Evolutionary conservation across 2,329 filamentous ascomycete genomes (phyloP), one percentile per base, ranked within the genome.

Genomic region (Exophiala lecanii-corni): DNA sequence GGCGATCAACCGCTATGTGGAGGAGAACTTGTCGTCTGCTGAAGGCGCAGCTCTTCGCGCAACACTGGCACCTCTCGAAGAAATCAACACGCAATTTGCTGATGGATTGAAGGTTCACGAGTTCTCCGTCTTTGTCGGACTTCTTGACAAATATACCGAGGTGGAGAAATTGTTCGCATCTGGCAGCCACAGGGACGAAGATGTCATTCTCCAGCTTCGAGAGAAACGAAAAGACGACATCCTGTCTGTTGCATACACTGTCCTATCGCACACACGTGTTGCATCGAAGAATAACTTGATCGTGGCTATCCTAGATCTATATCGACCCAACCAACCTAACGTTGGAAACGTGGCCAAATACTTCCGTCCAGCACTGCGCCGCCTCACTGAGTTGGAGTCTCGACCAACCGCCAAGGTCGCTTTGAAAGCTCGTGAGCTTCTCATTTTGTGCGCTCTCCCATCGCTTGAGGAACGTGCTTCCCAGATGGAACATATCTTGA

Each of bases 401-500:
- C 86, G 70, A 70, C 81, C 72, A 61, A 92, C 91, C 9, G 87
- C 91, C 54, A 98, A 97, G 81, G 91, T 98, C 31, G 88, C 91
- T 0, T 78, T 98, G 55, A 98, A 98, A 76, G 91, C 92, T 34
- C 86, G 92, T 62, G 92, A 98, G 71, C 84, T 97, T 39, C 82
- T 98, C 59, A 98, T 98, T 53, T 92, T 97, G 69, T 96, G 89
- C 63, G 89, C 92, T 41, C 78, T 98, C 63, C 92, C 92, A 13
- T 98, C 92, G 2, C 75, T 98, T 15, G 92, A 97, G 67, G 92
- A 98, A 75, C 84, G 92, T 56, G 86, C 86, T 18, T 79, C 84
- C 5, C 92, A 98, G 72, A 96, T 98, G 91, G 92, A 97, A 73
- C 91, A 97, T 67, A 98, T 98, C 54, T 76, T 98, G 42, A 86